Evolutionary conservation across 179 eudicot genomes (phyloP).

Genomic region (Camellia oleifera): DNA sequence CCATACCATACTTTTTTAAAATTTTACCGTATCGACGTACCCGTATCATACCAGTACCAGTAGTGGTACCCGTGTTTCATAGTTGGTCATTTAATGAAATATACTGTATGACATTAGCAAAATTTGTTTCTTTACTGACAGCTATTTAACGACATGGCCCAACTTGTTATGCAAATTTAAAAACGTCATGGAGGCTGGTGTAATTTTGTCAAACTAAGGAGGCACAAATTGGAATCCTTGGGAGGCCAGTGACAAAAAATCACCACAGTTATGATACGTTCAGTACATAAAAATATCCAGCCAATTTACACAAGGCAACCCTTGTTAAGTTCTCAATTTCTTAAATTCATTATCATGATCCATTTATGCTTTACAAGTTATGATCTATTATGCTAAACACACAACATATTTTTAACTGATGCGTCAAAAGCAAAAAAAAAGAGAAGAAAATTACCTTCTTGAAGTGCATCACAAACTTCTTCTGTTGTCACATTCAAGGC

Average conservation of each 20-base stretch:
- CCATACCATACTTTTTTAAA: no score
- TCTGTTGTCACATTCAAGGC: conserved; percentile 83
- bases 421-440: background rate
- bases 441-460: conserved; percentile 52
- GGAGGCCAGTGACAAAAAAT: background rate
- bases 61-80: no score
- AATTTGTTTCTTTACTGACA: no score
- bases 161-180: no score
- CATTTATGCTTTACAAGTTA: background rate
- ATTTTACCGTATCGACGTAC: no score
- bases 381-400: background rate
- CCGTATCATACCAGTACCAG: no score
- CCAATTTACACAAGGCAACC: background rate
- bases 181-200: no score
- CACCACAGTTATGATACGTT: background rate
- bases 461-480: conserved; percentile 89
- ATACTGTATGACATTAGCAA: no score
- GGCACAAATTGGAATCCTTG: no score
- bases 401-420: background rate
- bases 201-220: no score
- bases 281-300: background rate
- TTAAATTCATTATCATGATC: background rate
- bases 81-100: no score
- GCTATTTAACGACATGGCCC: no score
- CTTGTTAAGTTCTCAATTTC: background rate